Evolutionary conservation across 305 asterid genomes (phyloP), one percentile per base, ranked within the genome.

Genomic region (Fraxinus xanthoxyloides): DNA sequence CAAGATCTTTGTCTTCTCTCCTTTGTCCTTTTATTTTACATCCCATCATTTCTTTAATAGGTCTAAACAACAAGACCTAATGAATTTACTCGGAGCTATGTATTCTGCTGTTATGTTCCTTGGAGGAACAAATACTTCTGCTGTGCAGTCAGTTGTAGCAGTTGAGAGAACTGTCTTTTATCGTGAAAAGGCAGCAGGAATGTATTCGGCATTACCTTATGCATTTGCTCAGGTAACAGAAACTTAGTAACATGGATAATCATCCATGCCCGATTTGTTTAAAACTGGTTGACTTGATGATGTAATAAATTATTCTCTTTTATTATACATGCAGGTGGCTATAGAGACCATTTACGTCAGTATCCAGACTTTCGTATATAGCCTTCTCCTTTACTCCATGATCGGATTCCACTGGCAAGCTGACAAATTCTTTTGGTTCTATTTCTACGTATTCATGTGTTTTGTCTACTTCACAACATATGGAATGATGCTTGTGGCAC

Each of bases 401-500:
- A 93, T 94, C 35, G 98, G 99, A 35, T 96, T 96, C 87, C 86
- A 90, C 1, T 94, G 98, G 97, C 46, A 65, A 7, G 89, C 84
- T 0, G 94, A 82, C 10, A 92, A 89, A 77, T 96, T 96, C 94
- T 87, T 94, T 65, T 91, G 90, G 90, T 96, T 96, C 92, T 96
- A 96, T 75, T 96, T 86, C 90, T 94, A 85, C 61, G 92, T 94
- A 2, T 91, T 88, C 67, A 93, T 96, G 98, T 89, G 98, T 78
- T 96, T 96, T 40, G 73, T 89, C 86, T 96, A 94, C 91, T 96
- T 96, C 94, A 92, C 97, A 28, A 23, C 88, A 23, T 95, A 93
- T 34, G 98, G 99, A 3, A 95, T 95, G 99, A 96, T 96, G 99
- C 98, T 94, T 65, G 97, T 96, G 1, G 91, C 99, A 3, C 97